Base-by-base conservation (phyloP, 2,329 filamentous ascomycete species). In the Colletotrichum aenigma region DNA sequence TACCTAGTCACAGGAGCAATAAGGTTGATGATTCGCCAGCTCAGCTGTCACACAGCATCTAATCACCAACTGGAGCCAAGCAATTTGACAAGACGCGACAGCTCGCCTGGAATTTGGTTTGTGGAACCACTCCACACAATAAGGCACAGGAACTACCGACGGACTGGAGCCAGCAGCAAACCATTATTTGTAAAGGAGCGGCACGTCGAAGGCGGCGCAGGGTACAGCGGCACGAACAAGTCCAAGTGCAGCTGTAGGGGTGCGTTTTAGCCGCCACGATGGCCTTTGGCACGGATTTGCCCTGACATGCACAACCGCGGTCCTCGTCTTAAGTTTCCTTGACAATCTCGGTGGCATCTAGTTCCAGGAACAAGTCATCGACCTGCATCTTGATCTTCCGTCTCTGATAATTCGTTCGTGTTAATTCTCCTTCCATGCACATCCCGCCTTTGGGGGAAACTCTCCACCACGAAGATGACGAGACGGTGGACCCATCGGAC, bases 281-380 rank as follows among this genome's bases (percentile, higher is more conserved):
- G 43, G 43, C 43, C 43, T 21, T 52, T 52, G 55, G 66, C 60
- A 36, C 58, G 64, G 38, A 58, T 64, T 32, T 38, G 38, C 56
- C 32, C 18, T 34, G 56, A 61, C 56, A 10, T 48, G 67, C 18
- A 28, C 38, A 43, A 61, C 55, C 34, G 34, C 30, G 66, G 66
- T 61, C 13, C 38, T 64, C 62, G 62, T 64, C 69, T 66, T n/a
- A 67, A 72, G 36, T 68, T 52, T 74, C 55, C 64, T 64, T 70
- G 73, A 71, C 73, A 36, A 28, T 28, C 21, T 24, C 62, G 68
- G 72, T 55, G 62, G 61, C 61, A 71, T 34, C 55, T 66, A 61
- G 71, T 62, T 36, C n/a, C 18, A 55, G 68, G 24, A 18, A 38
- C 36, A 52, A 52, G 62, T 30, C 26, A 12, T 62, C 28, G 28